Conservation (phyloP, 2,329 filamentous ascomycete genomes). For the Pseudocercospora pini-densiflorae region DNA sequence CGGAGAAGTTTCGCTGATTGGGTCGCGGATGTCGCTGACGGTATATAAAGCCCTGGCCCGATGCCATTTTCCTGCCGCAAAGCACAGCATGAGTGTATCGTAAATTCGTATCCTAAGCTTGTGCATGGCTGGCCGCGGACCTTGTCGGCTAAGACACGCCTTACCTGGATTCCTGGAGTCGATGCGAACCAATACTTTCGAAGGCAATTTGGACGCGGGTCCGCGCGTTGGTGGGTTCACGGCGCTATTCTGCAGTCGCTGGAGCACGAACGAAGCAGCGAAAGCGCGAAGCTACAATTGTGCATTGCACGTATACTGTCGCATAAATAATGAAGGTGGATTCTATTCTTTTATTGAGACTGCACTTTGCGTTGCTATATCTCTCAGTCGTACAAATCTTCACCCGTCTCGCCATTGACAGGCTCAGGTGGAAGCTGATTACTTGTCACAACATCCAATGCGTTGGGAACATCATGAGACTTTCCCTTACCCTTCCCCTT, state of each 20-base stretch:
- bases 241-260: not conserved
- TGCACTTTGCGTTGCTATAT: not conserved
- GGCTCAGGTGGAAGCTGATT: not conserved
- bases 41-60: conserved; percentile 5
- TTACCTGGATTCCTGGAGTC: not conserved
- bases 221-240: not conserved
- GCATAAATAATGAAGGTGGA: not conserved
- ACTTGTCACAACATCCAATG: not conserved
- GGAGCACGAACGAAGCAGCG: conserved; percentile 5
- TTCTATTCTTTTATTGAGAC: not conserved
- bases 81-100: not conserved
- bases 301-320: conserved; percentile 5
- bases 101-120: not conserved
- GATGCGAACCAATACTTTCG: not conserved
- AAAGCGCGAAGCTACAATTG: conserved; percentile 6
- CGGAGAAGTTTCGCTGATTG: conserved; percentile 19
- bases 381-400: conserved; percentile 49
- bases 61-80: not conserved
- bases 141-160: not conserved
- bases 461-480: conserved; percentile 24
- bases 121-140: not conserved
- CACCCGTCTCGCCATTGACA: conserved; percentile 36
- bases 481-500: conserved; percentile 44
- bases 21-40: conserved; percentile 10
- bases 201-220: not conserved